These are phyloP conservation scores for Gossypium sturtianum DNA, from an alignment of 345 rosid species.

Conservation along the genomic window DNA sequence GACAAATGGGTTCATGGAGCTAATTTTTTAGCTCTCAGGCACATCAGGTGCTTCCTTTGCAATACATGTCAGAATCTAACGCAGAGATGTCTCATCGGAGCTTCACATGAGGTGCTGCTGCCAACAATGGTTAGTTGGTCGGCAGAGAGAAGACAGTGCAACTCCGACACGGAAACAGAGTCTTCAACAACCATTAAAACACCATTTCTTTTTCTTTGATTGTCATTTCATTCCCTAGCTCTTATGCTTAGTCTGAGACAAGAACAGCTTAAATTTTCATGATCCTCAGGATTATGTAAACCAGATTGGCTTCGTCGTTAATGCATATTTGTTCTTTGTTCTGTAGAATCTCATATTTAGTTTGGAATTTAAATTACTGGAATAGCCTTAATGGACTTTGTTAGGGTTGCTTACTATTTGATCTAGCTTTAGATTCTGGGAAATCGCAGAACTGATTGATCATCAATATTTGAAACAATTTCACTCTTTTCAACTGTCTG, in stretches of 20 bases:
- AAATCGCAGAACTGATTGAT: background rate
- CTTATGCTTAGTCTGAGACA: background rate
- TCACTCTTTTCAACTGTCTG: background rate
- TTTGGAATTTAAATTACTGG: background rate
- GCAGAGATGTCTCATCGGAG: slow-evolving; percentile 50
- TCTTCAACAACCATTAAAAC: slow-evolving; percentile 20
- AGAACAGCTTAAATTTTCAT: background rate
- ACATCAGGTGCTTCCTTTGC: slow-evolving; percentile 66
- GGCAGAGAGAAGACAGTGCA: slow-evolving; percentile 17
- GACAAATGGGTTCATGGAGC: slow-evolving; percentile 76
- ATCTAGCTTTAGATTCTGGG: too few relatives aligned
- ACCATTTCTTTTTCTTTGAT: slow-evolving; percentile 63
- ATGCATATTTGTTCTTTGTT: background rate
- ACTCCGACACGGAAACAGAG: slow-evolving; percentile 25
- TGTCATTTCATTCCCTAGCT: background rate
- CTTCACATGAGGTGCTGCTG: slow-evolving; percentile 32
- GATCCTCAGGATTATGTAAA: background rate
- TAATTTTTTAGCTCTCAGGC: slow-evolving; percentile 76
- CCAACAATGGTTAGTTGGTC: slow-evolving; percentile 24
- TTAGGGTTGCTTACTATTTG: too few relatives aligned
- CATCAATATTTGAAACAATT: background rate
- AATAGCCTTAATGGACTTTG: too few relatives aligned
- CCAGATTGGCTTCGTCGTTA: background rate
- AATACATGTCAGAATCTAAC: slow-evolving; percentile 56
- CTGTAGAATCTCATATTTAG: background rate